Evolutionary conservation across 208 protist species (phyloP), one percentile per base, ranked within the genome.

Genomic region (Wallacemonas rigidus): DNA sequence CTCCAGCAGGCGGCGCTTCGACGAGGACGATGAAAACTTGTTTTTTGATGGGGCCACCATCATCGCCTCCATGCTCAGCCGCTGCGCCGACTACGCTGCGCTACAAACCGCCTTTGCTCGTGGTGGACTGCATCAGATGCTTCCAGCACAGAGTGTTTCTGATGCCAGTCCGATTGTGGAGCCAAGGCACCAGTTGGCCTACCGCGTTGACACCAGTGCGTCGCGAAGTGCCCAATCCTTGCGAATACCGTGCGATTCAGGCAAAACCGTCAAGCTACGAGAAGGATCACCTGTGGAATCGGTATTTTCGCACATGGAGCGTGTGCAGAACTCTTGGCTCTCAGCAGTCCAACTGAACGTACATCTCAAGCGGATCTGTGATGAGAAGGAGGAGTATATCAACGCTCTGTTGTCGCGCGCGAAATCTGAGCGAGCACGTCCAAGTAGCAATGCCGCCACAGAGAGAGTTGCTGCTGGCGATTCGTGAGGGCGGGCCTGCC

Each of bases 291-390:
- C 76, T 7, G 54, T 81, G 38, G 17, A 44, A 35, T 72, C 57
- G 8, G 58, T 81, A 1, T 76, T 75, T 44, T 47, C 61, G 2
- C 51, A 81, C 56, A 75, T 81, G 71, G 26, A 67, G 43, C 4
- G 53, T 2, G 3, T 81, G 56, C 76, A 81, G 48, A 44, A 72
- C 44, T 76, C 76, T 64, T 81, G 76, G 76, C 41, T 45, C 39
- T 69, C 76, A 5, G 61, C 71, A 0, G 76, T 81, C 39, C 9
- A 67, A n/a, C 71, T 81, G 12, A 81, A 81, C 45, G 71, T 81
- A 6, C 62, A 81, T 55, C 71, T 81, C n/a, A 67, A 72, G 47
- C 61, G 71, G 3, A 35, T 54, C 12, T 81, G 76, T 50, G 64
- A 76, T 8, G 71, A 76, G 53, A 74, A 81, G 57, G 76, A 81